Evolutionary conservation across 1,139 yeast species (phyloP).

Genomic region (Taphrina communis): DNA sequence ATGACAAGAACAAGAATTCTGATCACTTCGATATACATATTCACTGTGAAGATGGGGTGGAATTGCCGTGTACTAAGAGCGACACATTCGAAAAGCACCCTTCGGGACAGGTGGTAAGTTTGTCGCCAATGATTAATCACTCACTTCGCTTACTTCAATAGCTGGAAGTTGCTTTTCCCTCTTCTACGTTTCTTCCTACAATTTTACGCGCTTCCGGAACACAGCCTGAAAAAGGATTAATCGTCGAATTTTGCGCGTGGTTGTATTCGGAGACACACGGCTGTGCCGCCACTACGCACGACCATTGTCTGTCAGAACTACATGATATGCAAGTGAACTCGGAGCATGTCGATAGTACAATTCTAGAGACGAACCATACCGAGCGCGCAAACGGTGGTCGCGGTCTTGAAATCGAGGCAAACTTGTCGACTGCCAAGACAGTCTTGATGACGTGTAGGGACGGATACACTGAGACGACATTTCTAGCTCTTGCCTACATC

Average conservation of each 20-base stretch:
- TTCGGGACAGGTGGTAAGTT: conserved; percentile 22
- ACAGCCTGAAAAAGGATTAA: neutral
- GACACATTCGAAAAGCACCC: conserved; percentile 13
- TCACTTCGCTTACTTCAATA: conserved; percentile 45
- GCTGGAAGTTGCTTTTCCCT: conserved; percentile 33
- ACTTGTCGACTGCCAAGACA: conserved; percentile 45
- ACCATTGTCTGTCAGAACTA: neutral
- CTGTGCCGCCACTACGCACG: neutral
- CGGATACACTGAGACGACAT: conserved; percentile 89
- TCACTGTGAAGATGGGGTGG: conserved; percentile 38
- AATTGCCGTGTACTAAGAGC: conserved; percentile 41
- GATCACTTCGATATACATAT: conserved; percentile 14
- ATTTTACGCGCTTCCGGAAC: too few species aligned
- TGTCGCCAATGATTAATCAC: neutral
- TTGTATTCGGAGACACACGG: conserved; percentile 23
- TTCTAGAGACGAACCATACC: neutral
- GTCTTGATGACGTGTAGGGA: conserved; percentile 77
- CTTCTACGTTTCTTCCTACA: conserved; percentile 1
- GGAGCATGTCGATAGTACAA: too few species aligned
- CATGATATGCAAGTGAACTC: conserved; percentile 4
- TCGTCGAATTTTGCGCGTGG: conserved; percentile 32
- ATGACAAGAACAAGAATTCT: neutral
- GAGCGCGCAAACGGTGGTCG: conserved; percentile 30
- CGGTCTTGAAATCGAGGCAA: neutral
- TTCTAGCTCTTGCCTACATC: conserved; percentile 70